A percentile compares a stretch with the other conserved stretches of the same genome.
Conservation (phyloP, 2,329 filamentous ascomycete genomes). For the Ceratocystis cacaofunesta region DNA sequence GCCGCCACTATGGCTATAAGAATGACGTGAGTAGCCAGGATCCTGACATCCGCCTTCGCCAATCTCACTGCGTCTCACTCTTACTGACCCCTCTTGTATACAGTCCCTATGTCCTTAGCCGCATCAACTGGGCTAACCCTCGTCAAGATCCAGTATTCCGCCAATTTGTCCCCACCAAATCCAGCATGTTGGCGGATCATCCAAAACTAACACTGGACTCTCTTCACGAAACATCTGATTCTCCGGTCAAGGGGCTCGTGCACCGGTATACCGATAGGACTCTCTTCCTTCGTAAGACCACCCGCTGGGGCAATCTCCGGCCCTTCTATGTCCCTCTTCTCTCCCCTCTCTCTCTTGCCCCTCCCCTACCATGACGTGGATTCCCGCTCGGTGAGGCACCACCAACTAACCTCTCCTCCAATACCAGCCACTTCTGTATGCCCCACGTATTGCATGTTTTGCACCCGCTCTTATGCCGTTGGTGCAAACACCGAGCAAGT, state of each 20-base stretch:
- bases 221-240: constrained; percentile 41
- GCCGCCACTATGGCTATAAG: constrained; percentile 44
- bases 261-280: constrained; percentile 51
- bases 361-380: not conserved
- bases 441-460: constrained; percentile 48
- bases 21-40: constrained; percentile 31
- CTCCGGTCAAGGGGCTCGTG: constrained; percentile 41
- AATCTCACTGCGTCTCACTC: not conserved
- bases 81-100: not conserved
- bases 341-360: not conserved
- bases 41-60: not conserved
- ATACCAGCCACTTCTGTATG: constrained; percentile 41
- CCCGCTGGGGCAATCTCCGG: too few species aligned
- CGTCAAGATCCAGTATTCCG: constrained; percentile 43
- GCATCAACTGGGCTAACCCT: constrained; percentile 44
- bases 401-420: not conserved
- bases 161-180: constrained; percentile 45
- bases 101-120: constrained; percentile 42
- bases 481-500: constrained; percentile 40
- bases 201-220: constrained; percentile 41
- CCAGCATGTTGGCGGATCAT: constrained; percentile 39
- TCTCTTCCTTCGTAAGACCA: constrained; percentile 39
- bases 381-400: not conserved
- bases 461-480: constrained; percentile 45
- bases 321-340: too few species aligned